A percentile compares a stretch with the other conserved stretches of the same genome.
These are phyloP conservation scores for Haematococcus sp. DNA, from an alignment of 139 green algal genomes.

Conservation along the genomic window DNA sequence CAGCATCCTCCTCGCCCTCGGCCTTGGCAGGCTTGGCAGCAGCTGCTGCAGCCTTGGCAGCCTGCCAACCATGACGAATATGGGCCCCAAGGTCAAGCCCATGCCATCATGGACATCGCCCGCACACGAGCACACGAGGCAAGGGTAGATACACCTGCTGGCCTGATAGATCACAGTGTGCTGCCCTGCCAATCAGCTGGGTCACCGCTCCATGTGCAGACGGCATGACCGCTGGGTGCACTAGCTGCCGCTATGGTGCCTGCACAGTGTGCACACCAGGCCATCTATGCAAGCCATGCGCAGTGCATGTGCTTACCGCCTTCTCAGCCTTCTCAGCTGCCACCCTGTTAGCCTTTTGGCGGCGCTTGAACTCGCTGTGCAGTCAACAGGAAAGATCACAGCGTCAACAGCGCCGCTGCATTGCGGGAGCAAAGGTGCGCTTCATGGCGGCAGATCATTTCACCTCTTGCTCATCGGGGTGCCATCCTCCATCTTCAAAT, in stretches of 20 bases:
- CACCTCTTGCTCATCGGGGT: conserved; percentile 87
- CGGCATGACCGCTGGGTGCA: neutral
- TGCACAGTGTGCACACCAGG: too few species aligned
- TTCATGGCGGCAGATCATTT: neutral
- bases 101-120: too few species aligned
- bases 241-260: too few species aligned
- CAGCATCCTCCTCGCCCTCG: conserved; percentile 15
- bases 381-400: neutral
- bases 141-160: too few species aligned
- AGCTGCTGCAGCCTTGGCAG: conserved; percentile 61
- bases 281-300: neutral
- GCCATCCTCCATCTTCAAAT: conserved; percentile 82
- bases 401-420: neutral
- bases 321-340: conserved; percentile 83
- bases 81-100: too few species aligned
- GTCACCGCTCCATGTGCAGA: neutral
- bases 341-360: conserved; percentile 73
- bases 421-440: neutral
- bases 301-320: conserved; percentile 51
- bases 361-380: conserved; percentile 88
- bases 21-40: conserved; percentile 54
- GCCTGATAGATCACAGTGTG: too few species aligned
- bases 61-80: conserved; percentile 57
- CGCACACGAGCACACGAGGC: too few species aligned
- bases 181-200: too few species aligned